Evolutionary conservation across 192 early-diverging fungal species (phyloP).

Genomic region (Thamnidium elegans): DNA sequence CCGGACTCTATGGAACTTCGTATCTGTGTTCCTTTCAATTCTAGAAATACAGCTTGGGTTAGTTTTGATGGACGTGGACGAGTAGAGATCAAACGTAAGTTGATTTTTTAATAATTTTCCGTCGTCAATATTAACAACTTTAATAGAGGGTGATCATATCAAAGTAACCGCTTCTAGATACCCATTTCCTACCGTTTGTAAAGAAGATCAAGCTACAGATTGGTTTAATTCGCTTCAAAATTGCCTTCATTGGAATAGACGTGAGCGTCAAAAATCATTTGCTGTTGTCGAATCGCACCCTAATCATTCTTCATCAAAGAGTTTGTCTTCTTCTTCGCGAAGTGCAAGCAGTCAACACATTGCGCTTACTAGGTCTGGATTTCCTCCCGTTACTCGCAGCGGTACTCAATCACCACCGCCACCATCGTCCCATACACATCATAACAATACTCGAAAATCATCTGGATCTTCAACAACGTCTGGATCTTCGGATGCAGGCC

Average conservation of each 20-base stretch:
- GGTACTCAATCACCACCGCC: background rate
- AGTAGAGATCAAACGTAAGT: constrained; percentile 73
- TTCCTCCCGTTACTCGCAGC: no score
- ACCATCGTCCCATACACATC: background rate
- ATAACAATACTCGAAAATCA: constrained; percentile 1
- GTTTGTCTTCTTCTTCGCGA: background rate
- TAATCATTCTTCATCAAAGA: background rate
- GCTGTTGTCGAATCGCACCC: constrained; percentile 41
- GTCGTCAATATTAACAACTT: no score
- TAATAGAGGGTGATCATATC: constrained; percentile 76
- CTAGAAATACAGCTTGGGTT: constrained; percentile 88
- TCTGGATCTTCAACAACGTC: background rate
- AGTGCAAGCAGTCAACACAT: background rate
- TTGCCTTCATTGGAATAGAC: constrained; percentile 92
- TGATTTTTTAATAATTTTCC: background rate
- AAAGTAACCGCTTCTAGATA: constrained; percentile 81
- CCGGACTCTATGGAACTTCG: constrained; percentile 90
- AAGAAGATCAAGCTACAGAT: constrained; percentile 52
- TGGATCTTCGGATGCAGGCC: constrained; percentile 15
- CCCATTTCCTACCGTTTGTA: constrained; percentile 76
- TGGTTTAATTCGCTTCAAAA: constrained; percentile 88
- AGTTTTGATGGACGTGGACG: constrained; percentile 93
- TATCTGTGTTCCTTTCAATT: constrained; percentile 80
- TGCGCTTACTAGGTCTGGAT: background rate
- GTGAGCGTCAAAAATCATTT: constrained; percentile 86